Conservation (phyloP, 192 early-diverging fungal genomes). For the Fimicolochytrium jonesii region DNA sequence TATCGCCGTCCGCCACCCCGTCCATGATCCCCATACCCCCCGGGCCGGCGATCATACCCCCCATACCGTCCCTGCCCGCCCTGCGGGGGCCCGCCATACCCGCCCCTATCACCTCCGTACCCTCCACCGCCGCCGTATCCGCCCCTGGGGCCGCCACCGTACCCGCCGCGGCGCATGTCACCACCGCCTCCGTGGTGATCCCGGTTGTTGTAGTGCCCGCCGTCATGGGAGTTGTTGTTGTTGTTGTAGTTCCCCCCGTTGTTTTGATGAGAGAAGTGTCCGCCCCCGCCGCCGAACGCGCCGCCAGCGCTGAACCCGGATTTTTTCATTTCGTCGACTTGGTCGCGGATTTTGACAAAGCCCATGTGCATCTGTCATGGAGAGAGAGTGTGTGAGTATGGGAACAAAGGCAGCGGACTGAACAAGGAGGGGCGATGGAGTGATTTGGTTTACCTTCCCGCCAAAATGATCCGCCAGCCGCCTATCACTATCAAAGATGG, state of each 20-base stretch:
- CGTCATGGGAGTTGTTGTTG: too few species aligned
- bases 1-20: not conserved
- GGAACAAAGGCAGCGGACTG: not conserved
- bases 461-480: conserved; percentile 39
- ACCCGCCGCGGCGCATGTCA: conserved; percentile 12
- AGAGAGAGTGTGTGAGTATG: not conserved
- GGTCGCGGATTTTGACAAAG: conserved; percentile 47
- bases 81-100: not conserved
- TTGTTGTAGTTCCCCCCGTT: too few species aligned
- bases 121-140: not conserved
- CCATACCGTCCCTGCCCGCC: not conserved
- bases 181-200: conserved; percentile 18
- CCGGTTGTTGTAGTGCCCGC: too few species aligned
- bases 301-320: conserved; percentile 13
- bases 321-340: conserved; percentile 42
- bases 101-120: not conserved
- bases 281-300: conserved; percentile 1
- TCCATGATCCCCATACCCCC: conserved; percentile 8
- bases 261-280: too few species aligned
- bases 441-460: conserved; percentile 32
- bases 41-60: conserved; percentile 4
- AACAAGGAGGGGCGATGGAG: not conserved
- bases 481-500: conserved; percentile 48
- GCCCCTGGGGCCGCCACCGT: not conserved
- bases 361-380: conserved; percentile 49